Conservation (phyloP, 768 basidiomycete genomes). For the Lactarius tabidus region DNA sequence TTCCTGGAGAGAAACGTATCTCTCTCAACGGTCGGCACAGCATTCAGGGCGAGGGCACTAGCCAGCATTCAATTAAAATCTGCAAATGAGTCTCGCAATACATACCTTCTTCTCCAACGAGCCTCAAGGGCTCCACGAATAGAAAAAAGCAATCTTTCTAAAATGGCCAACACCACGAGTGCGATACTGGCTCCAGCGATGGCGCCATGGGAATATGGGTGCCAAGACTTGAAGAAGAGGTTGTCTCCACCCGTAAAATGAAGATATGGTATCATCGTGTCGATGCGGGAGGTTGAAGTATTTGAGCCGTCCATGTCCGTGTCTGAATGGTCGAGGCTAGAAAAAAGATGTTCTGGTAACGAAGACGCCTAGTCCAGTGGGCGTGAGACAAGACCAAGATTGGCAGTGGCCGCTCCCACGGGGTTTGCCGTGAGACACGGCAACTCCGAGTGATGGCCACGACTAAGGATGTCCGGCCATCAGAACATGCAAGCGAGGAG, state of each 20-base stretch:
- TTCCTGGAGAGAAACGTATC: neutral
- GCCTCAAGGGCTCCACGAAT: slow-evolving; percentile 48
- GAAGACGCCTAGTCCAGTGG: neutral
- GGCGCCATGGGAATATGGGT: slow-evolving; percentile 62
- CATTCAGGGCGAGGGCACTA: neutral
- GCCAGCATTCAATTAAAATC: neutral
- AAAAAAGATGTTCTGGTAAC: too few species aligned
- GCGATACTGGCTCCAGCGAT: slow-evolving; percentile 73
- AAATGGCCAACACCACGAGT: slow-evolving; percentile 59
- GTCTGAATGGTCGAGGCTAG: neutral
- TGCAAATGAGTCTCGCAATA: neutral
- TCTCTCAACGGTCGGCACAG: neutral
- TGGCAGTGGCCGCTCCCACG: neutral
- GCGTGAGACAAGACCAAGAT: neutral
- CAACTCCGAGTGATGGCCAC: too few species aligned
- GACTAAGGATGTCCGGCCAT: too few species aligned
- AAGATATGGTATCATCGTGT: slow-evolving; percentile 62
- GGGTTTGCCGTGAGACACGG: neutral
- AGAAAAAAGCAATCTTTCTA: slow-evolving; percentile 67
- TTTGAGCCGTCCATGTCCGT: slow-evolving; percentile 9
- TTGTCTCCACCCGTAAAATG: slow-evolving; percentile 65
- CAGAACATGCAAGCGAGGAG: too few species aligned
- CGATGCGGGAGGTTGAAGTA: slow-evolving; percentile 26
- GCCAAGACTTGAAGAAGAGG: slow-evolving; percentile 65
- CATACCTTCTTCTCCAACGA: slow-evolving; percentile 58